Evolutionary conservation across 192 early-diverging fungal genomes (phyloP), one percentile per base, ranked within the genome.

Genomic region (Coemansia sp.): DNA sequence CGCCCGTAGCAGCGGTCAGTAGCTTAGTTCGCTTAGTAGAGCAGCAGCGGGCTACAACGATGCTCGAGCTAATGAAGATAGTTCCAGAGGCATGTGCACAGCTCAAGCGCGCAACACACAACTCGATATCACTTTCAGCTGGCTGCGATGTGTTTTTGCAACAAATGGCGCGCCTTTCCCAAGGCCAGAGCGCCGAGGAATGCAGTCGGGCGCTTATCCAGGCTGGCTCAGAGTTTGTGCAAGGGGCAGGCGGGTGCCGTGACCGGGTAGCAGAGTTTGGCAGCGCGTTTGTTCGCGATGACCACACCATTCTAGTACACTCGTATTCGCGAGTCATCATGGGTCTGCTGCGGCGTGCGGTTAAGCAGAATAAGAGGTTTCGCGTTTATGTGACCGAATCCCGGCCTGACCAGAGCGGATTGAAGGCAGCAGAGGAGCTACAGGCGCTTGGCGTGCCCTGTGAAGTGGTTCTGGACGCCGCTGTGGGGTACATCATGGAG

Each of bases 261-360:
- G 86, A 91, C 38, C 87, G 85, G 64, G 89, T 93, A 61, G 93
- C 94, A n/a, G 88, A 86, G 57, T 75, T 90, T 50, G 93, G 94
- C 25, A 78, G 86, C 19, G 89, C 88, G 67, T 94, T 95, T 73
- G 89, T 95, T 57, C 89, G 90, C 62, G 93, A 95, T 66, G 89
- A 90, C 76, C 85, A 90, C 75, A 86, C 89, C 1, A 92, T 99
- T 67, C 83, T 99, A 29, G 86, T 99, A 19, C 98, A 99, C 74
- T 94, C 94, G 27, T 97, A 95, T 73, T 99, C 98, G 23, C 89
- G 96, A 5, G 93, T 95, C 1, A 93, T 98, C 12, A 95, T 97
- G 90, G 68, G 87, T 21, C 73, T 99, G 7, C 75, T 99, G 62
- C 86, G 87, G 41, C 81, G 86, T 50, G 95, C 91, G 5, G 87